These are phyloP conservation scores for Penicillium chermesinum DNA, from an alignment of 495 filamentous ascomycete species.

Conservation along the genomic window DNA sequence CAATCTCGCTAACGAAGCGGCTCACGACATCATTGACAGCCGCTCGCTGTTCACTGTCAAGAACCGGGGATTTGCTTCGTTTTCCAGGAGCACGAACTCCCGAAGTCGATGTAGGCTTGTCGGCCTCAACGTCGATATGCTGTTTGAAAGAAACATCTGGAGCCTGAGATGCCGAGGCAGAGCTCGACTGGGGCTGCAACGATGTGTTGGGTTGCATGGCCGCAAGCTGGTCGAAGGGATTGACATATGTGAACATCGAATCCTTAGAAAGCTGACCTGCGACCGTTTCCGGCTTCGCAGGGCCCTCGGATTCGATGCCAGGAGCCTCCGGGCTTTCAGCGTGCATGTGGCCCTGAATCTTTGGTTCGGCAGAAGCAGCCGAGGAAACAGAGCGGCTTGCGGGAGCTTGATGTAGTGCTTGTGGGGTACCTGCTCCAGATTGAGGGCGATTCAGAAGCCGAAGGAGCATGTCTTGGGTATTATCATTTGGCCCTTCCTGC, in stretches of 20 bases:
- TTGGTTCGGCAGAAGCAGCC: neutral
- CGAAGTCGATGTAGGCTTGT: neutral
- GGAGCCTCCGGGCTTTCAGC: neutral
- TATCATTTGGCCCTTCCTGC: conserved; percentile 37
- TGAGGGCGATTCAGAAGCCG: conserved; percentile 59
- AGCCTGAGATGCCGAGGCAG: conserved; percentile 2
- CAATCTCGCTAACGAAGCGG: conserved; percentile 61
- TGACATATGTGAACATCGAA: conserved; percentile 67
- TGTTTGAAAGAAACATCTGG: neutral
- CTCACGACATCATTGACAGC: conserved; percentile 68
- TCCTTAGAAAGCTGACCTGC: conserved; percentile 33
- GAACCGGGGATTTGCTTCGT: conserved; percentile 30
- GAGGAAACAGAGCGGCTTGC: conserved; percentile 3
- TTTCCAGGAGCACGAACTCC: neutral
- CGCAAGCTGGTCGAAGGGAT: conserved; percentile 73
- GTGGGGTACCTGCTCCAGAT: conserved; percentile 27
- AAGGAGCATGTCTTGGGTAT: conserved; percentile 62
- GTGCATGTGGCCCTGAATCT: conserved; percentile 14
- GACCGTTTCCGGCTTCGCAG: conserved; percentile 30
- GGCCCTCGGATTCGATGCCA: conserved; percentile 4
- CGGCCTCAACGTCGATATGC: neutral
- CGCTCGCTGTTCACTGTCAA: conserved; percentile 46
- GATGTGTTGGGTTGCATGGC: conserved; percentile 60
- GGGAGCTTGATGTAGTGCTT: conserved; percentile 14
- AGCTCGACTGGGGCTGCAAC: conserved; percentile 37